These are phyloP conservation scores for Diutina sp. DNA, from an alignment of 1,139 yeast genomes.

Conservation along the genomic window DNA sequence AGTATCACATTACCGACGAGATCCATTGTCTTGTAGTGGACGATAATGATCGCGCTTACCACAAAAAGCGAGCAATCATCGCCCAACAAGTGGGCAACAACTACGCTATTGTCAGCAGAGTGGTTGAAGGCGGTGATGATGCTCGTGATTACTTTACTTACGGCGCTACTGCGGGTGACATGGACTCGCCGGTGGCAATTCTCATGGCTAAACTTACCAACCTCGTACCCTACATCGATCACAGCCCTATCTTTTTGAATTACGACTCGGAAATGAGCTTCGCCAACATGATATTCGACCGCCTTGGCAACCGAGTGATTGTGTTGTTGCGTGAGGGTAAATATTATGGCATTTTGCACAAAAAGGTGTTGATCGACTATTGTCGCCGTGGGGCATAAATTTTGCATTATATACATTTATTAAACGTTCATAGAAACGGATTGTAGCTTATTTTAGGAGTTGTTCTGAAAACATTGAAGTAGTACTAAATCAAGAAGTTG, in stretches of 20 bases:
- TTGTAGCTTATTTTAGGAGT: too few relatives aligned
- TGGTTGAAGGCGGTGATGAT: background rate
- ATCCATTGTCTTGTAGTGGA: constrained; percentile 13
- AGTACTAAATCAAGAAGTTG: too few relatives aligned
- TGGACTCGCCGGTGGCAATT: constrained; percentile 10
- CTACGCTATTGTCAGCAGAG: background rate
- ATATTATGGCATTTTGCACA: constrained; percentile 42
- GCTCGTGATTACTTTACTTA: constrained; percentile 14
- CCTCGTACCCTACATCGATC: constrained; percentile 31
- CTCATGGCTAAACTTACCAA: constrained; percentile 16
- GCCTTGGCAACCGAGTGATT: constrained; percentile 40
- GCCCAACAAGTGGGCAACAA: background rate
- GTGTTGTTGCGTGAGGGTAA: constrained; percentile 37
- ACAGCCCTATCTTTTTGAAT: constrained; percentile 37
- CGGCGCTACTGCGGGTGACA: background rate
- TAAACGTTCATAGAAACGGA: too few relatives aligned
- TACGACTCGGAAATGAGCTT: constrained; percentile 37
- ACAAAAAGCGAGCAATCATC: background rate
- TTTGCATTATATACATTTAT: background rate
- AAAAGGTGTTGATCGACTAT: constrained; percentile 41
- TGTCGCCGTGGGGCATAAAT: constrained; percentile 9
- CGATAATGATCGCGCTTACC: background rate
- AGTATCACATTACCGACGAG: constrained; percentile 18
- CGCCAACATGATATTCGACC: constrained; percentile 42
- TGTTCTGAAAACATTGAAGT: too few relatives aligned